phyloP scores from a whole-genome alignment of 768 basidiomycete species.

The Boletus coccyginus region DNA sequence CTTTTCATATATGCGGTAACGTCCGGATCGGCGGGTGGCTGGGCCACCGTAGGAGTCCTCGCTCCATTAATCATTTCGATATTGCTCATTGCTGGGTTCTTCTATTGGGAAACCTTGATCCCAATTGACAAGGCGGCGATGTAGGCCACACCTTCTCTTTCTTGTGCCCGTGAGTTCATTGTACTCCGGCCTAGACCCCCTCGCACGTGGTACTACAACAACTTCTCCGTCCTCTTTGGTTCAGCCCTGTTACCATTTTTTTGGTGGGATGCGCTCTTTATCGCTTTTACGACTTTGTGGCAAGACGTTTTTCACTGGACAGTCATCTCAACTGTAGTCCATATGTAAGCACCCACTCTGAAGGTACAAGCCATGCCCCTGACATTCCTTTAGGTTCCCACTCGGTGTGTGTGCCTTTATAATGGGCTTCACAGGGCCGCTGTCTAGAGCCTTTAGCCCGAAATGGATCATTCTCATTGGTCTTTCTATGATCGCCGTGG shows the following conservation, averaged over 20 bases:
- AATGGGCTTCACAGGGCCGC: slow-evolving; percentile 37
- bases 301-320: slow-evolving; percentile 44
- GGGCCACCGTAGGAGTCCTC: slow-evolving; percentile 45
- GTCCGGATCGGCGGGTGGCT: slow-evolving; percentile 47
- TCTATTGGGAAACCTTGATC: slow-evolving; percentile 47
- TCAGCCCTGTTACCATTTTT: slow-evolving; percentile 38
- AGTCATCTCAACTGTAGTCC: slow-evolving; percentile 37
- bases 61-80: slow-evolving; percentile 46
- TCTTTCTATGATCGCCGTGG: slow-evolving; percentile 35
- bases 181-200: slow-evolving; percentile 34
- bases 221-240: slow-evolving; percentile 40
- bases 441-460: slow-evolving; percentile 35
- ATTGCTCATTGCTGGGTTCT: slow-evolving; percentile 40
- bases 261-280: slow-evolving; percentile 40
- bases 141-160: slow-evolving; percentile 24
- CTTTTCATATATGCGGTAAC: slow-evolving; percentile 45
- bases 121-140: slow-evolving; percentile 41
- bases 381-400: slow-evolving; percentile 34
- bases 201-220: slow-evolving; percentile 40
- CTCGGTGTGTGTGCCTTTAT: slow-evolving; percentile 39
- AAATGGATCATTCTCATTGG: slow-evolving; percentile 49
- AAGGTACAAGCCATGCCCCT: background rate
- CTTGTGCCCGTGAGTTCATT: background rate
- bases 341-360: slow-evolving; percentile 30
- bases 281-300: slow-evolving; percentile 38